Evolutionary conservation across 768 basidiomycete genomes (phyloP).

Genomic region (Xerocomellus dryophilus): DNA sequence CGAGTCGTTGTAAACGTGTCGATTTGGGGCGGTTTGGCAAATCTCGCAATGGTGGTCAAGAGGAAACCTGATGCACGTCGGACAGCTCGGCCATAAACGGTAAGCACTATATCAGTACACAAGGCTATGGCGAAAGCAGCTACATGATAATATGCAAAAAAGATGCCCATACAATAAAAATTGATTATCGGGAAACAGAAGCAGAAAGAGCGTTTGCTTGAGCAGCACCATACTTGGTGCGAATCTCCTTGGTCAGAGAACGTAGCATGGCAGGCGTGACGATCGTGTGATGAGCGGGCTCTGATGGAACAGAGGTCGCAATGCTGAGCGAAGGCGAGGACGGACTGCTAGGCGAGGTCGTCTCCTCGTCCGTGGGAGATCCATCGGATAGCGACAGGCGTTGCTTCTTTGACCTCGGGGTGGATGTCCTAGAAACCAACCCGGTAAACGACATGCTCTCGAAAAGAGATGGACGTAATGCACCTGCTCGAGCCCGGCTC

Average conservation of each 20-base stretch:
- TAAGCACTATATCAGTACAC: not conserved
- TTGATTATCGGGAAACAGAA: constrained; percentile 7
- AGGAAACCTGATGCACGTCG: not conserved
- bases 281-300: constrained; percentile 30
- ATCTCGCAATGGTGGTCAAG: constrained; percentile 9
- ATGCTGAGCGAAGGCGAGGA: constrained; percentile 47
- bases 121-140: not conserved
- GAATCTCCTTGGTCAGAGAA: constrained; percentile 30
- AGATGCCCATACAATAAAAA: not conserved
- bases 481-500: constrained; percentile 42
- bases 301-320: constrained; percentile 41
- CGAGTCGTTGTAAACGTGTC: not conserved
- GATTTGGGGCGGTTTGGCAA: not conserved
- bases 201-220: not conserved
- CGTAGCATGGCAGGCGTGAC: constrained; percentile 68
- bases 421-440: constrained; percentile 20
- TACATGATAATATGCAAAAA: constrained; percentile 8
- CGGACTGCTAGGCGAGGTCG: constrained; percentile 14
- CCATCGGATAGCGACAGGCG: constrained; percentile 40
- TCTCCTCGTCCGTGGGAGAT: constrained; percentile 33
- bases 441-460: not conserved
- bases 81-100: constrained; percentile 12
- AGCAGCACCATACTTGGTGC: constrained; percentile 29
- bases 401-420: constrained; percentile 39
- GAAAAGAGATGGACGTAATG: constrained; percentile 6